Evolutionary conservation across 352 stramenopile species (phyloP).

Genomic region (Pythium volutum): DNA sequence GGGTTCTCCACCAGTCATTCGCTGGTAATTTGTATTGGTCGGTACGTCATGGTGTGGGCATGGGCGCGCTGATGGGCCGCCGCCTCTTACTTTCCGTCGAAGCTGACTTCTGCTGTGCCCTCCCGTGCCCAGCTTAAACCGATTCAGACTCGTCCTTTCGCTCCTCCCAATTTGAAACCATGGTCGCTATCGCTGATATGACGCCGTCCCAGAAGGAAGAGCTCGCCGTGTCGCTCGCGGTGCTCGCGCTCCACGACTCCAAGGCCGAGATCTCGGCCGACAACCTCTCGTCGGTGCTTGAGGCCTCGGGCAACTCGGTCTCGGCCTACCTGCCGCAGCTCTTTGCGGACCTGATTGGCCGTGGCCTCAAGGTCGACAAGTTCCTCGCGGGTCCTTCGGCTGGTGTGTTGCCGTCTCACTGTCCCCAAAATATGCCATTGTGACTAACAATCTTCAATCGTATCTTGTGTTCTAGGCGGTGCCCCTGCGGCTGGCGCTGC

Average conservation of each 20-base stretch:
- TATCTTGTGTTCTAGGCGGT: conserved; percentile 29
- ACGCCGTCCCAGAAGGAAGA: conserved; percentile 84
- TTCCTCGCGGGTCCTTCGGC: conserved; percentile 85
- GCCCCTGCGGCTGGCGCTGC: conserved; percentile 53
- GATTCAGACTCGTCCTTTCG: conserved; percentile 74
- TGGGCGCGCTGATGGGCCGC: conserved; percentile 9
- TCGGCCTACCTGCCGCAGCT: conserved; percentile 74
- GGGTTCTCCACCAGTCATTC: conserved; percentile 76
- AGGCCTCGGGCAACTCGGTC: conserved; percentile 78
- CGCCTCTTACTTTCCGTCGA: conserved; percentile 31
- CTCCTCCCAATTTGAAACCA: conserved; percentile 62
- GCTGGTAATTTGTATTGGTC: conserved; percentile 28
- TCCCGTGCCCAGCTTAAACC: conserved; percentile 67
- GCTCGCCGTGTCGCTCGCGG: conserved; percentile 78
- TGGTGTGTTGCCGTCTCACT: conserved; percentile 41
- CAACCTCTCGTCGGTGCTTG: conserved; percentile 68
- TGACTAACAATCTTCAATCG: neutral
- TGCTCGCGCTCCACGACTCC: conserved; percentile 77
- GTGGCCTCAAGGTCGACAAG: conserved; percentile 84
- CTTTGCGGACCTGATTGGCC: conserved; percentile 80
- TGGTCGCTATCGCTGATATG: conserved; percentile 74
- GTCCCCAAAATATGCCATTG: neutral
- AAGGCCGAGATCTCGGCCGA: conserved; percentile 77
- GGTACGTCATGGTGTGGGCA: neutral
- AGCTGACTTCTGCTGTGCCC: conserved; percentile 67